phyloP scores from a whole-genome alignment of 2,329 filamentous ascomycete genomes.

The Chlorencoelia australis region DNA sequence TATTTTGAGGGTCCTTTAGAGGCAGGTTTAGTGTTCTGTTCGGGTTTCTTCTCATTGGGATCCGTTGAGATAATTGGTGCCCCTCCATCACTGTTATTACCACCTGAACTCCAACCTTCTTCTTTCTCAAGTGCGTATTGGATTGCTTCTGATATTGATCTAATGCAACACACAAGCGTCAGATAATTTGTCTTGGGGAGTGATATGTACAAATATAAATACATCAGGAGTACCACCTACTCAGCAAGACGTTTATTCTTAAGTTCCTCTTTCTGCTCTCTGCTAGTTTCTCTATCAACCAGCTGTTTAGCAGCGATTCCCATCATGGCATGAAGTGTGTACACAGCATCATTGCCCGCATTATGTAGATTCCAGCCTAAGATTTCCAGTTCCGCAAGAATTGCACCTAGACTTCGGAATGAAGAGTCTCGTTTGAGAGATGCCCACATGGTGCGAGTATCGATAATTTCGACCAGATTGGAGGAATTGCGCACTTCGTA shows the following conservation, averaged over 20 bases:
- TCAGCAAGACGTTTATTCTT: slow-evolving; percentile 13
- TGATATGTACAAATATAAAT: not conserved
- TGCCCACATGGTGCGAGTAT: slow-evolving; percentile 65
- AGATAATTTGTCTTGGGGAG: not conserved
- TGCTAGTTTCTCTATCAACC: slow-evolving; percentile 10
- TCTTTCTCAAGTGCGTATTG: slow-evolving; percentile 1
- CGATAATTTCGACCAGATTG: slow-evolving; percentile 54
- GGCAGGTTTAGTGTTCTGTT: no score
- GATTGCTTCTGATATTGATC: slow-evolving; percentile 4
- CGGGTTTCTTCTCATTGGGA: no score
- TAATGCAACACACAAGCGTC: not conserved
- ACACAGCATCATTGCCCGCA: slow-evolving; percentile 76
- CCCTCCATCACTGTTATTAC: slow-evolving; percentile 5
- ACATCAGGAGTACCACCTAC: slow-evolving; percentile 7
- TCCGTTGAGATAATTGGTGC: no score
- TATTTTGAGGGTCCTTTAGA: no score
- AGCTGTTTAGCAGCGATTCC: slow-evolving; percentile 40
- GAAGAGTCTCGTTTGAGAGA: slow-evolving; percentile 45
- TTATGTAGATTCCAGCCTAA: slow-evolving; percentile 64
- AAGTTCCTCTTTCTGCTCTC: slow-evolving; percentile 9
- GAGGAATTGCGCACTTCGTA: slow-evolving; percentile 45
- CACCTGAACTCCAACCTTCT: slow-evolving; percentile 6
- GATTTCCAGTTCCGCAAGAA: slow-evolving; percentile 58
- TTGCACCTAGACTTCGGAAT: slow-evolving; percentile 43
- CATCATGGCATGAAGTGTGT: slow-evolving; percentile 66